phyloP scores from a whole-genome alignment of 129 eudicot species.

The Rutidosis leptorrhynchoides region DNA sequence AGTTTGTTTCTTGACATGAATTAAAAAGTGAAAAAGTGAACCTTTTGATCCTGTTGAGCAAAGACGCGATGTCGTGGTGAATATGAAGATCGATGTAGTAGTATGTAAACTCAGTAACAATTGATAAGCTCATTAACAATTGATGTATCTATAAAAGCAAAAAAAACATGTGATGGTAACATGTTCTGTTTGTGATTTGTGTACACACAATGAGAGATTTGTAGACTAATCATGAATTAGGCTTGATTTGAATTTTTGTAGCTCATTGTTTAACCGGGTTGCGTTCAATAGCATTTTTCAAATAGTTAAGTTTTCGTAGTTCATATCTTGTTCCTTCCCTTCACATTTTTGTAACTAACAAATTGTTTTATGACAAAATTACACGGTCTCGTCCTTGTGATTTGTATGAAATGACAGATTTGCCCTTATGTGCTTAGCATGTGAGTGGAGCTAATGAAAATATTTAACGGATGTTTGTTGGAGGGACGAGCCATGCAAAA shows the following conservation, averaged over 20 bases:
- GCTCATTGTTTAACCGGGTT: too few relatives aligned
- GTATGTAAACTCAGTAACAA: neutral
- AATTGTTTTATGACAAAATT: too few relatives aligned
- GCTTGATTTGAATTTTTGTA: constrained; percentile 16
- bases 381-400: too few relatives aligned
- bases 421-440: too few relatives aligned
- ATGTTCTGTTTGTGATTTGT: neutral
- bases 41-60: constrained; percentile 6
- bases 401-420: too few relatives aligned
- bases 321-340: neutral
- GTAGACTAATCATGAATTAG: neutral
- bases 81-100: constrained; percentile 30
- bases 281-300: too few relatives aligned
- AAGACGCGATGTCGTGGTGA: constrained; percentile 5
- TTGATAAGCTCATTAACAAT: too few relatives aligned
- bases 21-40: constrained; percentile 11
- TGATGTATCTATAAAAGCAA: constrained; percentile 13
- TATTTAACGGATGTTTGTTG: too few relatives aligned
- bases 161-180: neutral
- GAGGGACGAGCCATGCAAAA: too few relatives aligned
- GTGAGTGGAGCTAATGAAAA: too few relatives aligned
- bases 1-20: constrained; percentile 17
- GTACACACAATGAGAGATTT: too few relatives aligned
- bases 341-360: too few relatives aligned
- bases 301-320: neutral